Conservation (phyloP, 257 asterid genomes). For the Capsicum baccatum region DNA sequence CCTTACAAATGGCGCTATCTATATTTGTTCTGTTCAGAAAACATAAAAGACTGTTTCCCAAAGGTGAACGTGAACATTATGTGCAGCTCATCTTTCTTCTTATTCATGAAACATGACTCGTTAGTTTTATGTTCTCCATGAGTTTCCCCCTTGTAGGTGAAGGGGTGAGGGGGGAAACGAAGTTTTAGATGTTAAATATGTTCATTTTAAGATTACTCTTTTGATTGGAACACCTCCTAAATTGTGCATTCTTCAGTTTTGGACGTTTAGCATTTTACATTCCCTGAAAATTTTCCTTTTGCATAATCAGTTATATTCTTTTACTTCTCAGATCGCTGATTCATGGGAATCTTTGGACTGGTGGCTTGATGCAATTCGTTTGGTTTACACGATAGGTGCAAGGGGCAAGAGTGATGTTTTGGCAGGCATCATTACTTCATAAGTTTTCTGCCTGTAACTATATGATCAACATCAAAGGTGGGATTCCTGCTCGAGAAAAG, state of each 20-base stretch:
- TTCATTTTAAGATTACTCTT: constrained; percentile 11
- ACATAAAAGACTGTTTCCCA: not conserved
- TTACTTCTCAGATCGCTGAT: constrained; percentile 76
- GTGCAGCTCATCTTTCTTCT: not conserved
- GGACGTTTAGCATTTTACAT: not conserved
- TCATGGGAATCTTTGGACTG: constrained; percentile 98
- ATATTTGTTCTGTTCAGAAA: not conserved
- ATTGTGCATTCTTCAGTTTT: not conserved
- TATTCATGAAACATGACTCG: not conserved
- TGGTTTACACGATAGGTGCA: constrained; percentile 91
- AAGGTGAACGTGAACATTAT: not conserved
- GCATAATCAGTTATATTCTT: not conserved
- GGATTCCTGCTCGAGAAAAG: constrained; percentile 28
- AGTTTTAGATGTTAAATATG: constrained; percentile 4
- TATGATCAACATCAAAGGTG: constrained; percentile 31
- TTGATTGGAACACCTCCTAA: not conserved
- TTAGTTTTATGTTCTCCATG: constrained; percentile 19
- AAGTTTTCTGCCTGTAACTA: constrained; percentile 45
- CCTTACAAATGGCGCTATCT: not conserved
- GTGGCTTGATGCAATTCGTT: constrained; percentile 96
- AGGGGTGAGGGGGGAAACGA: not conserved
- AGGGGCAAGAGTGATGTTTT: constrained; percentile 93
- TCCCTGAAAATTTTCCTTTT: constrained; percentile 4
- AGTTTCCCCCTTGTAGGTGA: not conserved
- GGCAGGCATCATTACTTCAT: constrained; percentile 89